These are phyloP conservation scores for Lichtheimia corymbifera DNA, from an alignment of 371 early-diverging fungal species.

Conservation along the genomic window DNA sequence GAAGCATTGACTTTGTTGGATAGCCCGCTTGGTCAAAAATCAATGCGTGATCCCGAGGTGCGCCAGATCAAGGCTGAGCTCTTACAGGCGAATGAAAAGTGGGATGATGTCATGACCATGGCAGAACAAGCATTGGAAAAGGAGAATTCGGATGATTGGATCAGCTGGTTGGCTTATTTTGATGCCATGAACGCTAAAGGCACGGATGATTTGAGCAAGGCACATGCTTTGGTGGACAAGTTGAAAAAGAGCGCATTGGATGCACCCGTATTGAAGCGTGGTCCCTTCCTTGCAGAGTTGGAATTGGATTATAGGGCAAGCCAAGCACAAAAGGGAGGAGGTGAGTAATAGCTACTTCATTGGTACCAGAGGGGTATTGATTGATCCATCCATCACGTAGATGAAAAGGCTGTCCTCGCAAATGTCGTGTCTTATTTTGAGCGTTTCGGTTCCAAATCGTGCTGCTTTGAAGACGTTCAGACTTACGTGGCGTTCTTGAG, in stretches of 20 bases:
- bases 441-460: slow-evolving; percentile 68
- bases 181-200: slow-evolving; percentile 49
- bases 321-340: slow-evolving; percentile 24
- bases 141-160: slow-evolving; percentile 75
- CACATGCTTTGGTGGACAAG: slow-evolving; percentile 38
- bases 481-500: slow-evolving; percentile 52
- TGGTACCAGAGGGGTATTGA: background rate
- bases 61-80: slow-evolving; percentile 62
- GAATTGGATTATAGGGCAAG: slow-evolving; percentile 54
- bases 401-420: slow-evolving; percentile 36
- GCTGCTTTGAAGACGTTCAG: slow-evolving; percentile 80
- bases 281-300: slow-evolving; percentile 76
- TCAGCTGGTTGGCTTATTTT: slow-evolving; percentile 63
- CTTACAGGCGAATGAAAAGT: slow-evolving; percentile 47
- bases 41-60: slow-evolving; percentile 67
- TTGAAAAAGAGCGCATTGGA: slow-evolving; percentile 35
- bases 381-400: slow-evolving; percentile 13
- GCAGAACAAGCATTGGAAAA: slow-evolving; percentile 43
- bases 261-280: slow-evolving; percentile 56
- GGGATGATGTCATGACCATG: slow-evolving; percentile 37
- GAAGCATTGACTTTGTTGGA: slow-evolving; percentile 68
- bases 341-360: background rate
- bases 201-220: slow-evolving; percentile 29
- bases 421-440: slow-evolving; percentile 62
- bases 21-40: slow-evolving; percentile 59